A percentile compares a stretch with the other conserved stretches of the same genome.
Conservation (phyloP, 176 grass and related monocot species). For the Ensete ventricosum region DNA sequence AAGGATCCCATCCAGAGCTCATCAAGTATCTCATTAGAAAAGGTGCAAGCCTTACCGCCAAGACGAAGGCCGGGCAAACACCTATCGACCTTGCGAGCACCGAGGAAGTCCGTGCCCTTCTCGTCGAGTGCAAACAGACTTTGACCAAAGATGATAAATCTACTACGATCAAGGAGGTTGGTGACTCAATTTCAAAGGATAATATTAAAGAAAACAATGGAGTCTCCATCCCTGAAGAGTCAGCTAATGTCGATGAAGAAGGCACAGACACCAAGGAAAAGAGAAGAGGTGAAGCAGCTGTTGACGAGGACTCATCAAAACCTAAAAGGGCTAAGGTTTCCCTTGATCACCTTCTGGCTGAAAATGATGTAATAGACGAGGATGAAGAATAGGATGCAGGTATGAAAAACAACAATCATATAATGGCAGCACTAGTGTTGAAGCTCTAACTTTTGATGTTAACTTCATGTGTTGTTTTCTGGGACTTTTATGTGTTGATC, state of each 20-base stretch:
- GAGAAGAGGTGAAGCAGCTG: slow-evolving; percentile 42
- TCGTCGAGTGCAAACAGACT: slow-evolving; percentile 53
- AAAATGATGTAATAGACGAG: slow-evolving; percentile 52
- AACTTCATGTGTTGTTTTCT: no score
- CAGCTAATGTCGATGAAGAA: slow-evolving; percentile 23
- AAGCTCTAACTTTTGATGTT: background rate
- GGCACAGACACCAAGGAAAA: slow-evolving; percentile 34
- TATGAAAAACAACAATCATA: background rate
- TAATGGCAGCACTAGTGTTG: background rate
- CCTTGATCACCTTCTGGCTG: slow-evolving; percentile 59
- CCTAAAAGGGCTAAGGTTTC: slow-evolving; percentile 64
- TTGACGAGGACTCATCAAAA: slow-evolving; percentile 1
- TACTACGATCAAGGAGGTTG: slow-evolving; percentile 21
- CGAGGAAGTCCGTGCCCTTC: slow-evolving; percentile 52
- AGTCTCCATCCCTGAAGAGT: slow-evolving; percentile 15
- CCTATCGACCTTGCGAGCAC: slow-evolving; percentile 59
- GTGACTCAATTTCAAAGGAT: slow-evolving; percentile 17
- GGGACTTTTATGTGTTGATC: no score
- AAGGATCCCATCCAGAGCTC: slow-evolving; percentile 70
- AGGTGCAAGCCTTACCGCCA: slow-evolving; percentile 45
- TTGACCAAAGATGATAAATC: slow-evolving; percentile 38
- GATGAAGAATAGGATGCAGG: slow-evolving; percentile 3
- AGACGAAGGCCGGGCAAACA: slow-evolving; percentile 82
- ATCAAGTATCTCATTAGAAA: slow-evolving; percentile 75
- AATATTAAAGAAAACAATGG: slow-evolving; percentile 17